These are phyloP conservation scores for Sarcodon aspratus DNA, from an alignment of 768 basidiomycete species.

Conservation along the genomic window DNA sequence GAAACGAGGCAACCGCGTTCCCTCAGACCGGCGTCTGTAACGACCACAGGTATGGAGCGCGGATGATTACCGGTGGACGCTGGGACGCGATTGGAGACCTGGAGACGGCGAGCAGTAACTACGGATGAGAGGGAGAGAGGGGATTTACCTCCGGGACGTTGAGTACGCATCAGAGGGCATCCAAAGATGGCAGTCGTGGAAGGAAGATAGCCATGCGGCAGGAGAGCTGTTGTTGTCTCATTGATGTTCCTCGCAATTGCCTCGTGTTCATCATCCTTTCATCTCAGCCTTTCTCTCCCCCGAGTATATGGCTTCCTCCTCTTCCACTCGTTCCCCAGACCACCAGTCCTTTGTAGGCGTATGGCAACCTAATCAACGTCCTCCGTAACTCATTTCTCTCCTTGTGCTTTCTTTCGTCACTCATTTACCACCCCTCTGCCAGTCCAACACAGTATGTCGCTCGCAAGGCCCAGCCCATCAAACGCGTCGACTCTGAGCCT, in stretches of 20 bases:
- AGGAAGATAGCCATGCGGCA: too few species aligned
- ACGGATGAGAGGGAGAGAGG: not conserved
- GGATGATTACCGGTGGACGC: constrained; percentile 2
- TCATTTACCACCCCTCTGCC: constrained; percentile 29
- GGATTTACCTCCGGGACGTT: too few species aligned
- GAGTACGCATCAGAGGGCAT: too few species aligned
- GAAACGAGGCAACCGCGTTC: not conserved
- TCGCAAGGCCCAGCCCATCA: constrained; percentile 63
- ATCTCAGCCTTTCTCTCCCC: constrained; percentile 8
- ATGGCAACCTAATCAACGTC: constrained; percentile 17
- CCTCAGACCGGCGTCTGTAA: not conserved
- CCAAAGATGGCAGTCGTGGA: too few species aligned
- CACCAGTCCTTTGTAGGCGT: constrained; percentile 8
- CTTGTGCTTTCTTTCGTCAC: not conserved
- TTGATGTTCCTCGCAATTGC: constrained; percentile 7
- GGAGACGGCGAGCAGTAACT: constrained; percentile 1
- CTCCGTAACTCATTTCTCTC: constrained; percentile 12
- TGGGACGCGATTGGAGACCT: constrained; percentile 1
- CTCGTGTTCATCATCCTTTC: constrained; percentile 12
- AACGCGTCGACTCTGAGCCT: constrained; percentile 74
- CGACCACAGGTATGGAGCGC: constrained; percentile 3
- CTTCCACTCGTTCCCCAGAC: constrained; percentile 15
- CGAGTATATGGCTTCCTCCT: constrained; percentile 20
- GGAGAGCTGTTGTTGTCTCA: constrained; percentile 2
- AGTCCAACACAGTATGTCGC: constrained; percentile 24